phyloP scores from a whole-genome alignment of 305 asterid species.

The Lippia alba region DNA sequence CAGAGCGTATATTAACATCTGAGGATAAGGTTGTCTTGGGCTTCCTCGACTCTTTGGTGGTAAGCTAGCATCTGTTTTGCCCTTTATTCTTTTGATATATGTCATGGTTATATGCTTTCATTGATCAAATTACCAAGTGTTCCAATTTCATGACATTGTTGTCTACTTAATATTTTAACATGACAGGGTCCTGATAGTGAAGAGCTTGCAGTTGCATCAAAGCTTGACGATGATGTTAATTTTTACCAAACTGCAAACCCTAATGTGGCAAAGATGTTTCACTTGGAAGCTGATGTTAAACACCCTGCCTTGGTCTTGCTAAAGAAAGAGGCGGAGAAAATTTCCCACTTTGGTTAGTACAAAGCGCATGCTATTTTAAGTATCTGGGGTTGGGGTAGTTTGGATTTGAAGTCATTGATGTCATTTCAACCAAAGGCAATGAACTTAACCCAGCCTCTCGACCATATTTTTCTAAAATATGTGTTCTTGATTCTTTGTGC shows the following conservation, averaged over 20 bases:
- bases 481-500: conserved; percentile 36
- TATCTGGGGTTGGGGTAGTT: no score
- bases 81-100: conserved; percentile 11
- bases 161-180: conserved; percentile 29
- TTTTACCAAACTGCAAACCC: conserved; percentile 78
- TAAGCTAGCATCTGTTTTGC: conserved; percentile 41
- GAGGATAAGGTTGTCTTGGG: conserved; percentile 74
- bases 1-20: conserved; percentile 73
- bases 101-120: conserved; percentile 9
- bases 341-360: conserved; percentile 67
- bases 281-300: conserved; percentile 59
- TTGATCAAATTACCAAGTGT: conserved; percentile 16
- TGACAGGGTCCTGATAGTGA: conserved; percentile 70
- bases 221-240: conserved; percentile 72
- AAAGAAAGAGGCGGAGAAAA: conserved; percentile 87
- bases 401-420: no score
- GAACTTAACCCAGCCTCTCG: background rate
- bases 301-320: conserved; percentile 83
- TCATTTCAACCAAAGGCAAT: no score
- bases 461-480: conserved; percentile 24
- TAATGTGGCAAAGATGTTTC: conserved; percentile 74
- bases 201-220: conserved; percentile 78
- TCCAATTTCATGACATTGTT: background rate
- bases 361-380: conserved; percentile 15
- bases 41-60: conserved; percentile 80